Percentiles rank a stretch among this genome's conserved stretches.
phyloP scores from a whole-genome alignment of 345 rosid species.

The Isatis tinctoria region DNA sequence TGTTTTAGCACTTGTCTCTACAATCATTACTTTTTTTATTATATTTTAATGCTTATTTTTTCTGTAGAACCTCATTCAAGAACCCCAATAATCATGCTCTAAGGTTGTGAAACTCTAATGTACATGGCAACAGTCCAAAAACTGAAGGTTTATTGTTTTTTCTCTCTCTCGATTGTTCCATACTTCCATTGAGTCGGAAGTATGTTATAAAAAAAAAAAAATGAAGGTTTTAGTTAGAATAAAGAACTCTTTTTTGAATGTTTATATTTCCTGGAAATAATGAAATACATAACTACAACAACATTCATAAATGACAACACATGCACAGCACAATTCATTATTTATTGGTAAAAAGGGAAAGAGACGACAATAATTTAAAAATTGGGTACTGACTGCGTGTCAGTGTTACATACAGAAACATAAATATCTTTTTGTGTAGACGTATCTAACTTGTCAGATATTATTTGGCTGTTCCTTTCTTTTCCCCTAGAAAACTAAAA shows the following conservation, averaged over 20 bases:
- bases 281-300: too few relatives aligned
- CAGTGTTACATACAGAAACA: constrained; percentile 4
- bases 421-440: background rate
- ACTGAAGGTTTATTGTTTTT: too few relatives aligned
- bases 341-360: background rate
- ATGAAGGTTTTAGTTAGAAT: background rate
- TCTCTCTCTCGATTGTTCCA: background rate
- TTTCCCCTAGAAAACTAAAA: background rate
- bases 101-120: too few relatives aligned
- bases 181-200: too few relatives aligned
- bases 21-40: too few relatives aligned
- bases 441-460: constrained; percentile 20
- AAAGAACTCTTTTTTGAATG: background rate
- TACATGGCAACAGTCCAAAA: too few relatives aligned
- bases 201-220: background rate
- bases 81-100: too few relatives aligned
- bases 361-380: background rate
- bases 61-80: too few relatives aligned
- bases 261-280: background rate
- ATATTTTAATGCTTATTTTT: too few relatives aligned
- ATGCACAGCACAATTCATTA: background rate
- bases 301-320: background rate
- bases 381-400: constrained; percentile 9
- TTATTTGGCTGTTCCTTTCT: background rate
- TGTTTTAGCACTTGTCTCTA: too few relatives aligned